Evolutionary conservation across 2,329 filamentous ascomycete genomes (phyloP).

Genomic region (Aspergillus glaucus): DNA sequence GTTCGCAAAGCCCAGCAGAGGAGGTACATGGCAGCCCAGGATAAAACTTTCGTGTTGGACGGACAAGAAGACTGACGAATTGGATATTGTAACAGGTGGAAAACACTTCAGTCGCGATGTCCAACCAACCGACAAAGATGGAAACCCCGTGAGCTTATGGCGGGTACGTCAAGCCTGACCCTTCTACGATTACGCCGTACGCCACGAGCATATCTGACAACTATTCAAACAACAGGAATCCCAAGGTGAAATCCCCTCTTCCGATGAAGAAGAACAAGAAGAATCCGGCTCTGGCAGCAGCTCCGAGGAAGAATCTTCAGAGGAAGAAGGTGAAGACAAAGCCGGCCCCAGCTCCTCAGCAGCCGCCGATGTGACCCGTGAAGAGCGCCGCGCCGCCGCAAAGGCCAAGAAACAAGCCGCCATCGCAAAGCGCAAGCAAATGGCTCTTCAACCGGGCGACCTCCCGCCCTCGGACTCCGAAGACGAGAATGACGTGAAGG

Average conservation of each 20-base stretch:
- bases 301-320: constrained; percentile 43
- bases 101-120: constrained; percentile 94
- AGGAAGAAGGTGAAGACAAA: constrained; percentile 46
- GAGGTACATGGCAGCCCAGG: constrained; percentile 54
- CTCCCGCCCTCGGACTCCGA: constrained; percentile 66
- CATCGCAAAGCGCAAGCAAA: constrained; percentile 66
- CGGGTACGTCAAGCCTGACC: constrained; percentile 45
- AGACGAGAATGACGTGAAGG: constrained; percentile 20
- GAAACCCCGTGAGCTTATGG: constrained; percentile 87
- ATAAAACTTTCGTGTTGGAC: background rate
- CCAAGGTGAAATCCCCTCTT: constrained; percentile 29
- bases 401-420: constrained; percentile 90
- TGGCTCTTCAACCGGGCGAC: constrained; percentile 73
- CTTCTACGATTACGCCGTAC: background rate
- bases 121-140: constrained; percentile 79
- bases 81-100: constrained; percentile 56
- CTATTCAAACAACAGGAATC: constrained; percentile 23
- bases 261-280: constrained; percentile 44
- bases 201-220: background rate
- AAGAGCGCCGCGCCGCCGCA: constrained; percentile 78
- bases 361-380: constrained; percentile 60
- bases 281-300: constrained; percentile 34
- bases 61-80: background rate
- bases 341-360: constrained; percentile 43
- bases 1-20: constrained; percentile 86